A percentile compares a stretch with the other conserved stretches of the same genome.
phyloP scores from a whole-genome alignment of 805 yeast species.

The Scheffersomyces coipomensis region DNA sequence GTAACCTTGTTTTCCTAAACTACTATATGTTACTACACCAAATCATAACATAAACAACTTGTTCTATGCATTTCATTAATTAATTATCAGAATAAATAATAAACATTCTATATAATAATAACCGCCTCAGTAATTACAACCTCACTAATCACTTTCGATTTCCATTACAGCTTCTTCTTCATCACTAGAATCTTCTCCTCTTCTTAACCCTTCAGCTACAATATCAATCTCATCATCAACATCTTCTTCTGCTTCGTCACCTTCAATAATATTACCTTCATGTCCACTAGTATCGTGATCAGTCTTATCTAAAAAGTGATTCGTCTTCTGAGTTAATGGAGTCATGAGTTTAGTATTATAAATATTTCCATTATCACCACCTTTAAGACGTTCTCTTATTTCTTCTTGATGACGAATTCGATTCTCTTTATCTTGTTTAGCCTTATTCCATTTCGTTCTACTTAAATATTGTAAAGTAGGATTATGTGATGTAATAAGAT shows the following conservation, averaged over 20 bases:
- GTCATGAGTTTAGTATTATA: slow-evolving; percentile 16
- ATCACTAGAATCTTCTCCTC: slow-evolving; percentile 50
- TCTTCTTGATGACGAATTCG: slow-evolving; percentile 2
- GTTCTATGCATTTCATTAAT: no score
- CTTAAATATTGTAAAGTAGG: slow-evolving; percentile 23
- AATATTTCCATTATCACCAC: slow-evolving; percentile 1
- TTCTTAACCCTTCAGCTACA: slow-evolving; percentile 37
- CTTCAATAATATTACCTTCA: slow-evolving; percentile 2
- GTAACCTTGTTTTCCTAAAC: no score
- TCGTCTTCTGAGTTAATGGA: slow-evolving; percentile 13
- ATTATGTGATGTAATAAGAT: slow-evolving; percentile 7
- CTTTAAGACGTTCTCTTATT: slow-evolving; percentile 1
- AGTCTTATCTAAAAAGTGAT: not conserved
- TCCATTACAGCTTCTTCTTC: slow-evolving; percentile 59
- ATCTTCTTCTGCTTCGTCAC: slow-evolving; percentile 5
- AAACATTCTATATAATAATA: no score
- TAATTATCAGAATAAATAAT: no score
- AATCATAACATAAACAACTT: no score
- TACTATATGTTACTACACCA: no score
- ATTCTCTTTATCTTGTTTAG: not conserved
- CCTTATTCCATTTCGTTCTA: slow-evolving; percentile 2
- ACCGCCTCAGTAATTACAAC: no score
- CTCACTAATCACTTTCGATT: slow-evolving; percentile 55
- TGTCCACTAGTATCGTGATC: not conserved
- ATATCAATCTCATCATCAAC: slow-evolving; percentile 24